These are phyloP conservation scores for Tilletia horrida DNA, from an alignment of 1,284 basidiomycete species.

Conservation along the genomic window DNA sequence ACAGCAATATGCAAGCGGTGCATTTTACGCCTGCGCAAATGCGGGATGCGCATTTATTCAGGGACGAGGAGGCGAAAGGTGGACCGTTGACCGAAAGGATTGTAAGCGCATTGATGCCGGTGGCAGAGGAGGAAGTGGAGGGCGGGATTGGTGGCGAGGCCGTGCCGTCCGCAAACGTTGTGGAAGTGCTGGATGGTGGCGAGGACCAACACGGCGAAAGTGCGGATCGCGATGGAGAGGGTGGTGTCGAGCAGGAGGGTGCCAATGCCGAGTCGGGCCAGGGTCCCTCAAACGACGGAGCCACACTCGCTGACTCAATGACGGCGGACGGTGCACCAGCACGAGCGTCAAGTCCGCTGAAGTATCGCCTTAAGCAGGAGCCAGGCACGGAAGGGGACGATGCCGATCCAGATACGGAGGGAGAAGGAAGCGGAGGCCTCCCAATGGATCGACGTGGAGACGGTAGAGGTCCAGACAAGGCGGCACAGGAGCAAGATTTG, in stretches of 20 bases:
- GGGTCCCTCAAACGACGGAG: background rate
- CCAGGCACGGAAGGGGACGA: constrained; percentile 8
- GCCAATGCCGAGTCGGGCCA: background rate
- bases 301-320: background rate
- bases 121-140: constrained; percentile 8
- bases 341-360: background rate
- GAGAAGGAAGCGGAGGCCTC: constrained; percentile 10
- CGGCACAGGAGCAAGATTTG: constrained; percentile 14
- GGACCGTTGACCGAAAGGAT: constrained; percentile 45
- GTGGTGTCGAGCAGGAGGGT: background rate
- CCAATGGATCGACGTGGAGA: background rate
- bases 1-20: constrained; percentile 23
- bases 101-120: constrained; percentile 38
- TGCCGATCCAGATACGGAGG: constrained; percentile 17
- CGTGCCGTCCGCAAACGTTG: background rate
- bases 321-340: background rate
- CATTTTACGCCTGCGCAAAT: constrained; percentile 36
- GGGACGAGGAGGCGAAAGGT: constrained; percentile 40
- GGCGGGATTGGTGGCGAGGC: background rate
- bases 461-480: background rate
- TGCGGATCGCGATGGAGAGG: background rate
- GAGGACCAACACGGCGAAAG: background rate
- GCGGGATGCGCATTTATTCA: constrained; percentile 40
- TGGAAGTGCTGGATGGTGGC: background rate
- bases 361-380: background rate